A percentile compares a stretch with the other conserved stretches of the same genome.
Evolutionary conservation across 768 basidiomycete genomes (phyloP).

Genomic region (Collybia mongolica): DNA sequence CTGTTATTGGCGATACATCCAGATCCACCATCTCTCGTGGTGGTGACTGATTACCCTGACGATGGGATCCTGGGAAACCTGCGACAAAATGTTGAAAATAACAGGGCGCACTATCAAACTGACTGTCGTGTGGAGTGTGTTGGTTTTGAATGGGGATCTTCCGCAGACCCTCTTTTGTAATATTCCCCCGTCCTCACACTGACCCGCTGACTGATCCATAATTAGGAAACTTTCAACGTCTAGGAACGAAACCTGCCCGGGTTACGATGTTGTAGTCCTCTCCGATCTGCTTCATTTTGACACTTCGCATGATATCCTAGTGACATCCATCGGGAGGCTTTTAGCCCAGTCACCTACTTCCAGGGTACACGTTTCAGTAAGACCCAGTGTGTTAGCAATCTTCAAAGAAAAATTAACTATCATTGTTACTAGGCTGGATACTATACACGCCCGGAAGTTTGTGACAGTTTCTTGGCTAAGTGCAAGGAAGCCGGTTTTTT

Average conservation of each 20-base stretch:
- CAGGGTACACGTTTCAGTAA: constrained; percentile 54
- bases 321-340: constrained; percentile 48
- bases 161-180: constrained; percentile 46
- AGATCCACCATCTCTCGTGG: constrained; percentile 48
- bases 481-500: constrained; percentile 37
- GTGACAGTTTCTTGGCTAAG: constrained; percentile 49
- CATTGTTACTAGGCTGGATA: constrained; percentile 45
- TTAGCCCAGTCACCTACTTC: constrained; percentile 40
- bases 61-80: constrained; percentile 58
- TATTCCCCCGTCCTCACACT: constrained; percentile 15
- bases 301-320: constrained; percentile 53
- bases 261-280: constrained; percentile 62
- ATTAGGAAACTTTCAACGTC: constrained; percentile 18
- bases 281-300: constrained; percentile 76
- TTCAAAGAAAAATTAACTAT: neutral
- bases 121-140: constrained; percentile 41
- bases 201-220: neutral
- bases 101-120: constrained; percentile 31
- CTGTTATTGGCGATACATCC: constrained; percentile 49
- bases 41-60: constrained; percentile 73
- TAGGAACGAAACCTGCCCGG: constrained; percentile 10
- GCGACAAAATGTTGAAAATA: constrained; percentile 50
- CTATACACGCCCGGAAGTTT: constrained; percentile 54
- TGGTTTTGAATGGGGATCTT: constrained; percentile 68
- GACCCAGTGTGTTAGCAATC: constrained; percentile 6